These are phyloP conservation scores for Syncephalastrum monosporum DNA, from an alignment of 371 early-diverging fungal species.

Conservation along the genomic window DNA sequence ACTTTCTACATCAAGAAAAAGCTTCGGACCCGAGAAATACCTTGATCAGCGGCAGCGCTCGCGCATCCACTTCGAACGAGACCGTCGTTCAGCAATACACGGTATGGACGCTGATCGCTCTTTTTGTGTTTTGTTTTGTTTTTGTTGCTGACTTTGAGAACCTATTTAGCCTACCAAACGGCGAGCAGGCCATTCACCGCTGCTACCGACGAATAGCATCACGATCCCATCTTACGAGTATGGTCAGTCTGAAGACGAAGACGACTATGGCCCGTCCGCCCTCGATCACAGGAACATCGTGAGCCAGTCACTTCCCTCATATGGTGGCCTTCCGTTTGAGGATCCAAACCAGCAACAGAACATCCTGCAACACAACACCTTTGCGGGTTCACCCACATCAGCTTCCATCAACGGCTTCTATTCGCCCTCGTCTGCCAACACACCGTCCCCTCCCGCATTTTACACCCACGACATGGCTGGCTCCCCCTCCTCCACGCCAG, in stretches of 20 bases:
- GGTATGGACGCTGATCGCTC: slow-evolving; percentile 1
- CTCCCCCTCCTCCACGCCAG: slow-evolving; percentile 1
- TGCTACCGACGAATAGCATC: slow-evolving; percentile 12
- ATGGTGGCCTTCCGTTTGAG: too few species aligned
- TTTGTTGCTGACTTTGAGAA: neutral
- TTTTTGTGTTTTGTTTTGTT: neutral
- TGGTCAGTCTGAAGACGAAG: neutral
- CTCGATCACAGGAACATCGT: slow-evolving; percentile 11
- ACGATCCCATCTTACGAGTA: slow-evolving; percentile 18
- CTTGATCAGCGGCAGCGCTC: slow-evolving; percentile 12
- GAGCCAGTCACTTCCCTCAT: slow-evolving; percentile 8
- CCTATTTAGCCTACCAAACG: slow-evolving; percentile 17
- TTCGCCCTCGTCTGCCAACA: neutral
- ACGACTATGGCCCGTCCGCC: slow-evolving; percentile 1
- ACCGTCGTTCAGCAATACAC: slow-evolving; percentile 1
- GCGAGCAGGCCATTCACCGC: slow-evolving; percentile 13
- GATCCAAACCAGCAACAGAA: too few species aligned
- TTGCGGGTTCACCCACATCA: too few species aligned
- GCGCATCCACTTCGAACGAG: slow-evolving; percentile 5
- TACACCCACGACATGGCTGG: neutral
- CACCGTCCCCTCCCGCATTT: neutral
- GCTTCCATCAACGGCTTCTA: too few species aligned
- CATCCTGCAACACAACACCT: too few species aligned
- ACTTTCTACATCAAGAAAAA: slow-evolving; percentile 15
- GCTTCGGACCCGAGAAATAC: slow-evolving; percentile 8